Base-by-base conservation (phyloP, 345 rosid species). In the Moricandia arvensis region DNA sequence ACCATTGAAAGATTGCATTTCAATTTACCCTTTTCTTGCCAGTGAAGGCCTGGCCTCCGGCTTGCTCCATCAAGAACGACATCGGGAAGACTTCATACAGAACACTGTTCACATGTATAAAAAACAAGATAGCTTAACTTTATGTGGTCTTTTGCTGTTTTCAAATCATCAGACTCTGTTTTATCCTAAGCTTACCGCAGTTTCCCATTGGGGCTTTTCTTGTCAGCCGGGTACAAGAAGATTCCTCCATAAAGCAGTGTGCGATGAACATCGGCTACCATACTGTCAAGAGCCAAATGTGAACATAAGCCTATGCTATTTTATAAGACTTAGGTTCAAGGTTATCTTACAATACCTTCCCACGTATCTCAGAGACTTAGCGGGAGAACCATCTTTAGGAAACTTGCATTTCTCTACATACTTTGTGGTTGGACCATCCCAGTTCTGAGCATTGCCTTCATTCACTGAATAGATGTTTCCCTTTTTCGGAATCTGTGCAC, bases 251-350 rank as follows among this genome's bases (percentile, higher is more conserved):
- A 95, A 2, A 95, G 98, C 72, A 95, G 81, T 0, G 98, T 95
- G 67, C 98, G 96, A 80, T 92, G 99, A 74, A 95, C 97, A 83
- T 95, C 99, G 0, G 99, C 99, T 45, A 95, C 99, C 99, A 95
- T 95, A 85, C 98, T 92, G 86, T 61, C 69, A 53, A 8, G 29
- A 79, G 18, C 47, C 61, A 49, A 2, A 49, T 53, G 2, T 8
- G 7, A 37, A 11, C 1, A 10, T 41, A 59, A 65, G 62, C 24
- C 33, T 11, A 15, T 0, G 58, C 4, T 16, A 8, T 18, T 8
- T 47, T 29, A 6, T 12, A 18, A 15, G 27, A 10, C 62, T 4
- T 16, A 57, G 66, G 27, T 13, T 51, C 30, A 54, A 73, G 6
- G n/a, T 37, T 72, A 30, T n/a, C 6, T 1, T 43, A 35, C 4